These are phyloP conservation scores for Lactarius evosmus DNA, from an alignment of 768 basidiomycete species.

Conservation along the genomic window DNA sequence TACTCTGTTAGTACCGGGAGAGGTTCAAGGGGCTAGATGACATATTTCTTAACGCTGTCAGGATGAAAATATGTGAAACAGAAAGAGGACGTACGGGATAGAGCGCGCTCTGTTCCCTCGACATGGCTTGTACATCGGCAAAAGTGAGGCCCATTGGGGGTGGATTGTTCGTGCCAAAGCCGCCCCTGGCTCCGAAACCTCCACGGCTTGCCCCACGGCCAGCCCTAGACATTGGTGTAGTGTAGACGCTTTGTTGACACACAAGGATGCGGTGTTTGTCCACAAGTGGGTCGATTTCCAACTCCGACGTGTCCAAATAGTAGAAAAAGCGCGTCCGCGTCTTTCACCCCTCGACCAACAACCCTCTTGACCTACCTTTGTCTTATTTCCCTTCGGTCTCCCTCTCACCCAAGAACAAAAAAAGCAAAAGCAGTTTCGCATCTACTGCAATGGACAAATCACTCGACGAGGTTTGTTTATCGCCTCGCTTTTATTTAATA, in stretches of 20 bases:
- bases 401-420: slow-evolving; percentile 6
- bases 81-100: slow-evolving; percentile 63
- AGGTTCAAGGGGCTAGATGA: slow-evolving; percentile 54
- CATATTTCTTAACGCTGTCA: slow-evolving; percentile 14
- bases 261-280: slow-evolving; percentile 2
- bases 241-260: background rate
- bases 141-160: slow-evolving; percentile 81
- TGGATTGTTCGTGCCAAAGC: slow-evolving; percentile 39
- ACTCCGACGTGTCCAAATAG: slow-evolving; percentile 28
- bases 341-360: background rate
- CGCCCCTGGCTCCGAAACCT: slow-evolving; percentile 53
- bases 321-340: slow-evolving; percentile 7
- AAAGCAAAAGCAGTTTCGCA: background rate
- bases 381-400: background rate
- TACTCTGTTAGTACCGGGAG: slow-evolving; percentile 68
- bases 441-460: slow-evolving; percentile 66
- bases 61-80: slow-evolving; percentile 1
- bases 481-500: slow-evolving; percentile 29
- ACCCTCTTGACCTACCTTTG: background rate
- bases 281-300: slow-evolving; percentile 3
- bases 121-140: slow-evolving; percentile 72
- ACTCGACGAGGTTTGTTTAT: slow-evolving; percentile 67
- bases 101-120: slow-evolving; percentile 70
- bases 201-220: slow-evolving; percentile 46
- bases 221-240: slow-evolving; percentile 46